Evolutionary conservation across 2,329 filamentous ascomycete species (phyloP).

Genomic region (Paecilomyces fulvus): DNA sequence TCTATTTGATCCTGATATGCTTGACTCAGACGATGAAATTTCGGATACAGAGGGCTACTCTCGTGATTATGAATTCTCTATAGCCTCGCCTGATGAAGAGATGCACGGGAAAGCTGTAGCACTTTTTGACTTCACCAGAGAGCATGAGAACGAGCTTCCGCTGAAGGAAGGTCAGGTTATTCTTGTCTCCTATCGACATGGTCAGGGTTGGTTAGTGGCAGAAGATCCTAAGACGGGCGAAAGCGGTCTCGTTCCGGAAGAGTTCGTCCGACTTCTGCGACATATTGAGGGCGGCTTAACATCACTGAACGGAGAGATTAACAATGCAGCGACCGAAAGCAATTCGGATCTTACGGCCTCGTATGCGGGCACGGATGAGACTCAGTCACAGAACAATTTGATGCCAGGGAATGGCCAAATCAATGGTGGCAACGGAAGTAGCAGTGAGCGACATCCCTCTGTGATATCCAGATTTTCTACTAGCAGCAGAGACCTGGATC

Average conservation of each 20-base stretch:
- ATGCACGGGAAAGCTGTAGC: slow-evolving; percentile 96
- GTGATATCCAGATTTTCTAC: slow-evolving; percentile 45
- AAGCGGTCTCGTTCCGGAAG: slow-evolving; percentile 89
- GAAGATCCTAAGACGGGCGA: slow-evolving; percentile 92
- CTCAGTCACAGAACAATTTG: slow-evolving; percentile 20
- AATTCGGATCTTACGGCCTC: slow-evolving; percentile 43
- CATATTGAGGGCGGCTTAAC: slow-evolving; percentile 88
- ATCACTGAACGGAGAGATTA: slow-evolving; percentile 53
- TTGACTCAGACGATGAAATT: slow-evolving; percentile 39
- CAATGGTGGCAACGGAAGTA: slow-evolving; percentile 14
- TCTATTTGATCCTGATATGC: slow-evolving; percentile 20
- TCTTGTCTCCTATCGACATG: slow-evolving; percentile 90
- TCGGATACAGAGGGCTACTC: slow-evolving; percentile 67
- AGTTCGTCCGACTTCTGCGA: slow-evolving; percentile 84
- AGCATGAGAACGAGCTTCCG: slow-evolving; percentile 94
- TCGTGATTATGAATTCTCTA: slow-evolving; percentile 88
- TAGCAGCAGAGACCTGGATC: slow-evolving; percentile 43
- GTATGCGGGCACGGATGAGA: slow-evolving; percentile 35
- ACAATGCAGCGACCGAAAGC: slow-evolving; percentile 37
- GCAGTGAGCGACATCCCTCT: slow-evolving; percentile 31
- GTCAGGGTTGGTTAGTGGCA: slow-evolving; percentile 94
- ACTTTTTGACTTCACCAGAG: slow-evolving; percentile 86
- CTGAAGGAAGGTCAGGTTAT: slow-evolving; percentile 93
- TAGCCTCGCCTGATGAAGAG: slow-evolving; percentile 90
- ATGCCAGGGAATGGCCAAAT: slow-evolving; percentile 23